Evolutionary conservation across 1,284 basidiomycete species (phyloP).

Genomic region (Puccinia hordei): DNA sequence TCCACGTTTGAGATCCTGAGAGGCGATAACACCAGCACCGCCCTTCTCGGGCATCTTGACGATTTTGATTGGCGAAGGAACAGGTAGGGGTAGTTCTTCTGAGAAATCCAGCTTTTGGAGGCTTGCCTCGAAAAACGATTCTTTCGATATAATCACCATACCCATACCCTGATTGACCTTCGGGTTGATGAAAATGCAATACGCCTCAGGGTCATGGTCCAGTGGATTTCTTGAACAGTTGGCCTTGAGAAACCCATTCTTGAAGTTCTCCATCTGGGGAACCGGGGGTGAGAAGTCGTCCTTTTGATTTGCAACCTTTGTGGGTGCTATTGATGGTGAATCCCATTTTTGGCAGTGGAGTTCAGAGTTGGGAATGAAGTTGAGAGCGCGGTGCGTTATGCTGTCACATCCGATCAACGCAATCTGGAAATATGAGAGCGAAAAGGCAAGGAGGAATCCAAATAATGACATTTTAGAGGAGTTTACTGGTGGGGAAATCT

Average conservation of each 20-base stretch:
- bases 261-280: background rate
- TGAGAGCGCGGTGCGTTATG: background rate
- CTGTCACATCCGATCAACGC: background rate
- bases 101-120: constrained; percentile 20
- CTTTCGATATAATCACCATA: constrained; percentile 26
- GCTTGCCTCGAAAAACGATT: background rate
- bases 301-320: background rate
- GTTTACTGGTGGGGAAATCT: background rate
- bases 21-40: constrained; percentile 15
- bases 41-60: constrained; percentile 43
- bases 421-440: background rate
- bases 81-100: constrained; percentile 17
- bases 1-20: constrained; percentile 2
- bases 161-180: constrained; percentile 22
- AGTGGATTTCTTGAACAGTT: constrained; percentile 23
- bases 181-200: constrained; percentile 26
- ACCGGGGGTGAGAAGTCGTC: no score
- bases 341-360: constrained; percentile 1
- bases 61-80: constrained; percentile 7
- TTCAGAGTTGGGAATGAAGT: background rate
- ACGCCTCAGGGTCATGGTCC: constrained; percentile 9
- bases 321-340: background rate
- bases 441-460: background rate
- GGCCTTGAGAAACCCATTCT: constrained; percentile 19
- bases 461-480: background rate